Percentiles rank a stretch among this genome's conserved stretches.
These are phyloP conservation scores for Gossypium ekmanianum DNA, from an alignment of 345 rosid species.

Conservation along the genomic window DNA sequence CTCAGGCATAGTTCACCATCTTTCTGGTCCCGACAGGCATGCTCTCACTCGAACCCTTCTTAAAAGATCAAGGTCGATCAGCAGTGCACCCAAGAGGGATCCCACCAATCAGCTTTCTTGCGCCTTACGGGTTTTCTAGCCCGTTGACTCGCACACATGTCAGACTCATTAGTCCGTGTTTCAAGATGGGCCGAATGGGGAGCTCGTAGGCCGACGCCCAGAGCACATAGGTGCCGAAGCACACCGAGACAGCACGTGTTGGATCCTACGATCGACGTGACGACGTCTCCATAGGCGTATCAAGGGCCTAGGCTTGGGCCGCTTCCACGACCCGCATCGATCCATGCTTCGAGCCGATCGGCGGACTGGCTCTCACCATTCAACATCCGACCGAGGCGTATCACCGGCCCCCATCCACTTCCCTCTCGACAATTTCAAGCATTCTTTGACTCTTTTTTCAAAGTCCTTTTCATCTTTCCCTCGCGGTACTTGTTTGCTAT, in stretches of 20 bases:
- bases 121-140: background rate
- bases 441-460: too few relatives aligned
- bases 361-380: background rate
- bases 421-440: too few relatives aligned
- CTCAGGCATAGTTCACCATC: background rate
- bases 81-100: background rate
- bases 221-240: background rate
- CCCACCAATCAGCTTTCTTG: background rate
- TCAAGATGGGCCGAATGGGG: conserved; percentile 55
- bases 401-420: background rate
- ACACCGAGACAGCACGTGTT: background rate
- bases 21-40: background rate
- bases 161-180: conserved; percentile 62
- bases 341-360: background rate
- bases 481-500: too few relatives aligned
- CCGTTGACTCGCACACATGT: conserved; percentile 45
- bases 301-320: background rate
- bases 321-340: background rate
- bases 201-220: background rate
- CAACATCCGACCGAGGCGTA: background rate
- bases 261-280: background rate
- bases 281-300: background rate
- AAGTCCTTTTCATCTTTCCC: too few relatives aligned
- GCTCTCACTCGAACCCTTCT: background rate
- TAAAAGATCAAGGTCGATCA: background rate